These are phyloP conservation scores for Maudiozyma humilis DNA, from an alignment of 1,139 yeast genomes.

Conservation along the genomic window DNA sequence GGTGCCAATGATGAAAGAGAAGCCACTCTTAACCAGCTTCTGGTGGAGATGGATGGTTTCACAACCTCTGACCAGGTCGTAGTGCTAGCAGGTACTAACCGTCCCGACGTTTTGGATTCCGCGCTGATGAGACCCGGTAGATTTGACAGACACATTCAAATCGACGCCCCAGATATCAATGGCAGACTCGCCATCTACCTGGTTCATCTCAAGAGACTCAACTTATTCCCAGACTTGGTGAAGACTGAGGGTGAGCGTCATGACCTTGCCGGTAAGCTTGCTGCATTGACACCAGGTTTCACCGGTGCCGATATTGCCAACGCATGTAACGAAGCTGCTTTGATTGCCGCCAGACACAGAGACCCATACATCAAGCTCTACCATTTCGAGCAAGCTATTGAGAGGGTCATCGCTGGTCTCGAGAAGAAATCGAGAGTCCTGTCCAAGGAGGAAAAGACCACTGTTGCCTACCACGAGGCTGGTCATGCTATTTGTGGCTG, in stretches of 20 bases:
- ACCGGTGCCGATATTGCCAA: constrained; percentile 98
- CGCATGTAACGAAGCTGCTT: constrained; percentile 93
- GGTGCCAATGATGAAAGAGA: constrained; percentile 96
- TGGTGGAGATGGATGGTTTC: constrained; percentile 98
- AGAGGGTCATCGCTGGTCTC: constrained; percentile 92
- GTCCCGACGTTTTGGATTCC: constrained; percentile 86
- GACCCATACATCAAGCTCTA: constrained; percentile 58
- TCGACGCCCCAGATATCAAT: constrained; percentile 86
- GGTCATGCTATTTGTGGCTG: constrained; percentile 99
- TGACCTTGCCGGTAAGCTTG: constrained; percentile 72
- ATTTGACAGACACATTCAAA: constrained; percentile 86
- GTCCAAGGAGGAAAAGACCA: constrained; percentile 72
- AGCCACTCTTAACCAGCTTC: constrained; percentile 85
- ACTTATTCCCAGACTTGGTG: constrained; percentile 32
- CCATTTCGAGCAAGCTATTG: constrained; percentile 94
- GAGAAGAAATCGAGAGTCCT: constrained; percentile 84
- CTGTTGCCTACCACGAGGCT: constrained; percentile 96
- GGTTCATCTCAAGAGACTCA: constrained; percentile 70
- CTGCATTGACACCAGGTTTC: constrained; percentile 95
- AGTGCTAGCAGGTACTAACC: constrained; percentile 93
- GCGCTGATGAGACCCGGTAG: constrained; percentile 96
- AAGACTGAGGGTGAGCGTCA: constrained; percentile 31
- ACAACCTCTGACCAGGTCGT: constrained; percentile 85
- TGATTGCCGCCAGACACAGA: constrained; percentile 83
- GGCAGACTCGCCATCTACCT: constrained; percentile 88